These are phyloP conservation scores for Phenoliferia sp. DNA, from an alignment of 1,284 basidiomycete species.

Conservation along the genomic window DNA sequence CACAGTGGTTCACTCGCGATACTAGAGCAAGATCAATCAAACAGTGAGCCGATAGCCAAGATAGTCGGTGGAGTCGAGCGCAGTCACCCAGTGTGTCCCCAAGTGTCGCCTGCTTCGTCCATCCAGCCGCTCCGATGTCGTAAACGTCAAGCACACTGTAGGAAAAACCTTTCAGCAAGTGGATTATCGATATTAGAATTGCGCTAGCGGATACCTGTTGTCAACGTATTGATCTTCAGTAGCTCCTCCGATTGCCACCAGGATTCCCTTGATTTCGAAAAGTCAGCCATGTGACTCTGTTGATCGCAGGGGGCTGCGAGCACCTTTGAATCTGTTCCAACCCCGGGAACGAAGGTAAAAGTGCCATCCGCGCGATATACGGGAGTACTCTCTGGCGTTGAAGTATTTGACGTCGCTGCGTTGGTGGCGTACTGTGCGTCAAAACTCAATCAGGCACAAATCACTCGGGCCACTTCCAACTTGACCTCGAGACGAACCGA, in stretches of 20 bases:
- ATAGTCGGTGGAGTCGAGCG: not conserved
- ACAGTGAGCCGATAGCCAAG: not conserved
- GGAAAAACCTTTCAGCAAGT: not conserved
- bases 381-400: slow-evolving; percentile 29
- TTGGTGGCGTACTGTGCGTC: slow-evolving; percentile 21
- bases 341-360: slow-evolving; percentile 20
- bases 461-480: not conserved
- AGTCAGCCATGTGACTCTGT: not conserved
- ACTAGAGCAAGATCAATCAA: slow-evolving; percentile 8
- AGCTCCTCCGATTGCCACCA: slow-evolving; percentile 37
- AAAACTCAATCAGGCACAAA: not conserved
- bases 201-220: not conserved
- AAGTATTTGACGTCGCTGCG: slow-evolving; percentile 25
- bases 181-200: not conserved
- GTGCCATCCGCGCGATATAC: slow-evolving; percentile 35
- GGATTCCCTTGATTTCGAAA: slow-evolving; percentile 22
- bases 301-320: slow-evolving; percentile 29
- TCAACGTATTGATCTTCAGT: slow-evolving; percentile 13
- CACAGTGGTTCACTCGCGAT: slow-evolving; percentile 35
- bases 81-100: slow-evolving; percentile 20
- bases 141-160: slow-evolving; percentile 36
- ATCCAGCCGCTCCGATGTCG: slow-evolving; percentile 33
- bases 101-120: slow-evolving; percentile 35
- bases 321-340: slow-evolving; percentile 7
- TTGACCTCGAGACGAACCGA: slow-evolving; percentile 3